Conservation (phyloP, 192 early-diverging fungal species). For the Diversispora epigaea region DNA sequence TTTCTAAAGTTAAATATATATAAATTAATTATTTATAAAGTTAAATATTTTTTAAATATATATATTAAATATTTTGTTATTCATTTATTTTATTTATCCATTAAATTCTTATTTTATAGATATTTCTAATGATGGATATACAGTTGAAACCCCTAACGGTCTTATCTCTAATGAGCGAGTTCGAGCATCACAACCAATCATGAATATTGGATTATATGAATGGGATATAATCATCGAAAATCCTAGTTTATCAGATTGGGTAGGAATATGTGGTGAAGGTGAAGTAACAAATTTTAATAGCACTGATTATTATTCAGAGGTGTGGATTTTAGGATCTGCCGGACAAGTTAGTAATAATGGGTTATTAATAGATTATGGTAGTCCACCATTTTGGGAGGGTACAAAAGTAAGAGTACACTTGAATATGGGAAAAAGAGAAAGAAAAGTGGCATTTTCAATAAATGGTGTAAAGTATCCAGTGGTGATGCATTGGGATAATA, state of each 20-base stretch:
- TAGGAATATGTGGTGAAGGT: not conserved
- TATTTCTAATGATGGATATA: not conserved
- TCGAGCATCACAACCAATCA: not conserved
- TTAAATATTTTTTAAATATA: no score
- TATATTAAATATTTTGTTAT: no score
- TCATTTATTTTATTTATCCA: no score
- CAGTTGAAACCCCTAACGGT: not conserved
- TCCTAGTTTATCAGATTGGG: not conserved
- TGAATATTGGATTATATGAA: not conserved
- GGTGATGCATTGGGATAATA: not conserved
- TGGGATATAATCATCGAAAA: slow-evolving; percentile 18
- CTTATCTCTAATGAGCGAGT: not conserved
- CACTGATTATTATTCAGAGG: not conserved
- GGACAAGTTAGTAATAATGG: not conserved
- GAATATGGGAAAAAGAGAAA: slow-evolving; percentile 21
- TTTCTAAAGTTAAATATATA: no score
- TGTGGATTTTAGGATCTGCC: not conserved
- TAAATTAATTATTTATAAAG: no score
- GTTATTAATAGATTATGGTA: not conserved
- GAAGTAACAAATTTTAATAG: not conserved
- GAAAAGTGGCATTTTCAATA: slow-evolving; percentile 2
- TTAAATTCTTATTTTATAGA: no score
- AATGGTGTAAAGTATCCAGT: slow-evolving; percentile 4
- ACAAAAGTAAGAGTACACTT: slow-evolving; percentile 17
- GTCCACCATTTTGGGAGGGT: not conserved